Conservation (phyloP, 176 grass and related monocot species). For the Carex littledalei region DNA sequence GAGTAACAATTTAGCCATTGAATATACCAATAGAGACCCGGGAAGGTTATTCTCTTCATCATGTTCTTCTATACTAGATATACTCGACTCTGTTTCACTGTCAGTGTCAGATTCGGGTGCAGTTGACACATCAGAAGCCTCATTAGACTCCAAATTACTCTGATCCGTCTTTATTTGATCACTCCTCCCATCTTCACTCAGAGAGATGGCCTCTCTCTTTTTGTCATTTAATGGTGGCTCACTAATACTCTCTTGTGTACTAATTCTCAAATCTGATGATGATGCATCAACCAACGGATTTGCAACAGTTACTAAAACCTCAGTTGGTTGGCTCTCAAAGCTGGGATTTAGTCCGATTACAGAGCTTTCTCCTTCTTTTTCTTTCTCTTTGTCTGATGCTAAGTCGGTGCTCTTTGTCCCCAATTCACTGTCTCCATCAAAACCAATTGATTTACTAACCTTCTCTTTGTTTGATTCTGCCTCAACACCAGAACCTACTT, state of each 20-base stretch:
- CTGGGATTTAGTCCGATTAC: not conserved
- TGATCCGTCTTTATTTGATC: constrained; percentile 1
- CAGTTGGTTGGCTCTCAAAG: not conserved
- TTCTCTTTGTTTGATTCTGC: constrained; percentile 11
- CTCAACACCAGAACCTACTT: not conserved
- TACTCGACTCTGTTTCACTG: constrained; percentile 50
- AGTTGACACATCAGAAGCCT: constrained; percentile 51
- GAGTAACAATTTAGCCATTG: not conserved
- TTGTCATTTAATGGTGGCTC: constrained; percentile 5
- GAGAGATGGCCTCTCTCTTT: constrained; percentile 9
- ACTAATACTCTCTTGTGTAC: not conserved
- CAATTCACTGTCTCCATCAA: not conserved
- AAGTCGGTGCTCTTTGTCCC: not conserved
- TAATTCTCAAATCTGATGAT: constrained; percentile 19
- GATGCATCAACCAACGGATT: constrained; percentile 33
- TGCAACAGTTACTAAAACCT: not conserved
- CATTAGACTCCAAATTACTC: constrained; percentile 44
- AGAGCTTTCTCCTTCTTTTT: constrained; percentile 13
- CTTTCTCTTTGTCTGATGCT: not conserved
- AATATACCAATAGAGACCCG: constrained; percentile 43
- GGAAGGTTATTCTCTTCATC: constrained; percentile 24
- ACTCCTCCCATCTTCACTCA: constrained; percentile 14
- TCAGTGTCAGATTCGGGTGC: constrained; percentile 48
- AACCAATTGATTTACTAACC: not conserved
- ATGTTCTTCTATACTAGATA: constrained; percentile 59